Evolutionary conservation across 1,139 yeast genomes (phyloP), one percentile per base, ranked within the genome.

Genomic region (Hemisphaericaspora xylanilytica): DNA sequence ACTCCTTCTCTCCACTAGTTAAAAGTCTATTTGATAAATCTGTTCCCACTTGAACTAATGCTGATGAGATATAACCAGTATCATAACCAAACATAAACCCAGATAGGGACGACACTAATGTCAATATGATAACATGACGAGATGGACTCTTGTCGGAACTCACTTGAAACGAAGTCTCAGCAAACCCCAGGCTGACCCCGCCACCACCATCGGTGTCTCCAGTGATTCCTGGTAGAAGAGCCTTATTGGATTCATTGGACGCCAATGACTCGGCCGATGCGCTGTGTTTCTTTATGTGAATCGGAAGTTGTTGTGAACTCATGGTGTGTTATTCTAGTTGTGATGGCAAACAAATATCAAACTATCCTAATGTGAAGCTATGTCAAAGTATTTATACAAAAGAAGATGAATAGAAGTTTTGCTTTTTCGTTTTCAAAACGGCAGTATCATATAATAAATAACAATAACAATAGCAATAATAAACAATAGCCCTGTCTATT

Each of bases 81-180:
- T 90, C 97, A 57, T 90, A 90, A 47, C 97, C 97, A 63, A 89
- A 90, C 88, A 90, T 81, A 61, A 89, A 89, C 4, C 97, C 97
- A 2, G 96, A 88, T 45, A 90, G 82, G 8, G 96, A 88, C 0
- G 96, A 83, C 12, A 87, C 80, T 40, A 84, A 68, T 0, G 96
- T 86, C 41, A 90, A 64, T 27, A 79, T 63, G 21, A 89, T 66
- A 40, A 89, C 85, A 55, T 86, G 63, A 9, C 70, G 65, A 12
- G 90, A 74, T 9, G 88, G 85, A 42, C 64, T 72, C n/a, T 17
- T 15, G 8, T 12, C 22, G 3, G 32, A 6, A 6, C 7, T 17
- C 14, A 29, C 3, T 7, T 29, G 24, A 17, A 13, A 29, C 4
- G 32, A 29, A 13, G 20, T 29, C 16, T 28, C 31, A 11, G 20